Conservation (phyloP, 2,329 filamentous ascomycete genomes). For the Herpotrichia juniperi region DNA sequence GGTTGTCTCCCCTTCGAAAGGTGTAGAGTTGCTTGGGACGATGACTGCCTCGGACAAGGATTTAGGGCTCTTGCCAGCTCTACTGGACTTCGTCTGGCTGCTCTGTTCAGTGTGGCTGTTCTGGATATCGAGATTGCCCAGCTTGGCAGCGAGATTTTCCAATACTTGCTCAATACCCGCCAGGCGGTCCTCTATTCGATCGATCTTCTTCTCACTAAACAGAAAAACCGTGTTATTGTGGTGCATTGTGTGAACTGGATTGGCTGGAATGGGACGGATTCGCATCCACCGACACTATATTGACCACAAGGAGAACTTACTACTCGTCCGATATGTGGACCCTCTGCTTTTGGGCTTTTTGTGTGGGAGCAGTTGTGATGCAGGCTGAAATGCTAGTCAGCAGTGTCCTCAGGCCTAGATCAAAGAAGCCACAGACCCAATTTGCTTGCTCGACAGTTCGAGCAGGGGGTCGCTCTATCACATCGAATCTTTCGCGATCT, state of each 20-base stretch:
- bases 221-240: too few species aligned
- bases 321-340: slow-evolving; percentile 47
- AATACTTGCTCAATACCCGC: slow-evolving; percentile 55
- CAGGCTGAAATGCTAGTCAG: slow-evolving; percentile 28
- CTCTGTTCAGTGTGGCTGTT: slow-evolving; percentile 25
- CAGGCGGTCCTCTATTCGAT: slow-evolving; percentile 58
- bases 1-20: slow-evolving; percentile 58
- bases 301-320: slow-evolving; percentile 21
- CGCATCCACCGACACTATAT: neutral
- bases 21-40: slow-evolving; percentile 27
- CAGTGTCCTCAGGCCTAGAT: neutral
- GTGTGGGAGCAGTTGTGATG: slow-evolving; percentile 37
- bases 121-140: slow-evolving; percentile 31
- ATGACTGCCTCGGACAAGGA: slow-evolving; percentile 28
- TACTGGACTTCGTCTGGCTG: slow-evolving; percentile 32
- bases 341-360: slow-evolving; percentile 39
- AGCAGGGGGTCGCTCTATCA: slow-evolving; percentile 40
- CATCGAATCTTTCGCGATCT: slow-evolving; percentile 44
- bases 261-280: neutral
- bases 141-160: slow-evolving; percentile 40
- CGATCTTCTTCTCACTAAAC: slow-evolving; percentile 61
- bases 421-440: slow-evolving; percentile 26
- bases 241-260: neutral
- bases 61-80: slow-evolving; percentile 16
- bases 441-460: slow-evolving; percentile 45